Percentiles rank a stretch among this genome's conserved stretches.
Conservation (phyloP, 2,329 filamentous ascomycete genomes). For the Colletotrichum shisoi region DNA sequence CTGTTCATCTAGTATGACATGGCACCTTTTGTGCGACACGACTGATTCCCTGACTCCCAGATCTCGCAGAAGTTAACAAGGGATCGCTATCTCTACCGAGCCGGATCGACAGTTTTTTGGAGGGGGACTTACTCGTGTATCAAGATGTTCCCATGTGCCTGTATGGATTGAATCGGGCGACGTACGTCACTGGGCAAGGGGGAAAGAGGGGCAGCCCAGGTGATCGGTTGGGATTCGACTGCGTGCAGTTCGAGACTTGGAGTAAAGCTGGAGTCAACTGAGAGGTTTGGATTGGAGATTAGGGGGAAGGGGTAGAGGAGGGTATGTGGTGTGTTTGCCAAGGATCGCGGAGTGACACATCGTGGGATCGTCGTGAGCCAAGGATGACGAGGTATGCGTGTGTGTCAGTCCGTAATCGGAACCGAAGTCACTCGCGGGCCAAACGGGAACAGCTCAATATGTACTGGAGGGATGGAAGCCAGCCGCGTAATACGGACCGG, state of each 20-base stretch:
- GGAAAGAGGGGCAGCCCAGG: neutral
- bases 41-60: neutral
- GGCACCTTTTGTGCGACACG: slow-evolving; percentile 9
- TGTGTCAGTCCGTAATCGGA: neutral
- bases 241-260: neutral
- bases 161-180: neutral
- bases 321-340: neutral
- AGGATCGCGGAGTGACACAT: neutral
- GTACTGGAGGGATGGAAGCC: neutral
- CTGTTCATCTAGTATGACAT: slow-evolving; percentile 8
- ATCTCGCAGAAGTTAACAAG: neutral
- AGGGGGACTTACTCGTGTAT: slow-evolving; percentile 19
- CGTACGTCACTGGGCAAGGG: slow-evolving; percentile 18
- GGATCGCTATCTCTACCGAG: slow-evolving; percentile 1
- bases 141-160: neutral
- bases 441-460: too few relatives aligned
- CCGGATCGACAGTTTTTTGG: neutral
- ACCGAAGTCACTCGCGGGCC: neutral
- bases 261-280: neutral
- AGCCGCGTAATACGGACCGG: neutral
- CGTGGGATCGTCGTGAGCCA: neutral
- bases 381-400: neutral
- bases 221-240: slow-evolving; percentile 13
- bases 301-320: too few relatives aligned
- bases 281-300: neutral